phyloP scores from a whole-genome alignment of 495 filamentous ascomycete genomes.

The Barbatosphaeria neglecta region DNA sequence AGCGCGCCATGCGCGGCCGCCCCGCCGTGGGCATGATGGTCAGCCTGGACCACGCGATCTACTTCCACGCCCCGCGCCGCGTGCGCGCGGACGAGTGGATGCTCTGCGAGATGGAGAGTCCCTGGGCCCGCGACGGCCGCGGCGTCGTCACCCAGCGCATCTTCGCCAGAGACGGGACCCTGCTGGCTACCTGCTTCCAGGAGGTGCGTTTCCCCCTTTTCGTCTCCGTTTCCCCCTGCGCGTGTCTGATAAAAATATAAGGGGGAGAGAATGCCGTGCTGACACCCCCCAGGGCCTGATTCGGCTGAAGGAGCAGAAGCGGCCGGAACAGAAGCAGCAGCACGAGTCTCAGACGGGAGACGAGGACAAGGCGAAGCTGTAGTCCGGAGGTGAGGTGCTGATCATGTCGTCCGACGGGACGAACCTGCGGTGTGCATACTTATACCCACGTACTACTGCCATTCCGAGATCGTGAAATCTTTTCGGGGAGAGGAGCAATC shows the following conservation, averaged over 20 bases:
- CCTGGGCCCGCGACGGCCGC: slow-evolving; percentile 87
- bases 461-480: too few species aligned
- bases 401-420: too few species aligned
- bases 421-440: too few species aligned
- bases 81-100: slow-evolving; percentile 91
- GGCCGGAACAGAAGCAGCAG: background rate
- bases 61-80: slow-evolving; percentile 75
- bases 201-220: slow-evolving; percentile 43
- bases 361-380: slow-evolving; percentile 11
- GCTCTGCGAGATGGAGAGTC: slow-evolving; percentile 79
- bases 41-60: slow-evolving; percentile 84
- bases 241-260: background rate
- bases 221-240: background rate
- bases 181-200: slow-evolving; percentile 80
- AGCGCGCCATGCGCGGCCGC: slow-evolving; percentile 9
- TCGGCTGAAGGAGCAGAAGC: slow-evolving; percentile 32
- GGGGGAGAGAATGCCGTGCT: background rate
- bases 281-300: slow-evolving; percentile 34
- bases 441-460: too few species aligned
- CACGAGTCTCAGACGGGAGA: background rate
- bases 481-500: too few species aligned
- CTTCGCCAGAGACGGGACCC: slow-evolving; percentile 65
- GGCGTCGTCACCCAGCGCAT: slow-evolving; percentile 82
- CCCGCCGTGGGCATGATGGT: slow-evolving; percentile 88
- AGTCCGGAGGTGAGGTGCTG: too few species aligned